These are phyloP conservation scores for Colletotrichum sp. DNA, from an alignment of 2,329 filamentous ascomycete genomes.

Conservation along the genomic window DNA sequence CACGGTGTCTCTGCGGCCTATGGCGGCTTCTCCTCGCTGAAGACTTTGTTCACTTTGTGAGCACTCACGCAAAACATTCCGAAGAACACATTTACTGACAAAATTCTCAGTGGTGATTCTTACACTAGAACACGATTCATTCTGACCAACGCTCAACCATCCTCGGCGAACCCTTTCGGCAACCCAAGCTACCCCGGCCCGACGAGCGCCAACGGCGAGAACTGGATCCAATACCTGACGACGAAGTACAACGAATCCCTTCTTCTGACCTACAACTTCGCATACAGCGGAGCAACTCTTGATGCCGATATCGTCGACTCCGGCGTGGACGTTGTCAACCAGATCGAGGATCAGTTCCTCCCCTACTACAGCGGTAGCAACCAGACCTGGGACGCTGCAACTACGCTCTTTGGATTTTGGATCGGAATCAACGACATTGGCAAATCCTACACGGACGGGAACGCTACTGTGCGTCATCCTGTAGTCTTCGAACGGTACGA, in stretches of 20 bases:
- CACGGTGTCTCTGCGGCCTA: neutral
- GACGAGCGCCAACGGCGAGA: conserved; percentile 53
- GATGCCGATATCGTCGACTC: conserved; percentile 48
- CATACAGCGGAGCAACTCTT: neutral
- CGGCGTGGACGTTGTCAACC: conserved; percentile 55
- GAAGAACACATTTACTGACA: neutral
- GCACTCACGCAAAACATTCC: rapidly evolving
- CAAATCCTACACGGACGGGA: conserved; percentile 32
- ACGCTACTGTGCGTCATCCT: neutral
- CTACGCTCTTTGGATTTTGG: conserved; percentile 54
- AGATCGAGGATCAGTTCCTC: conserved; percentile 50
- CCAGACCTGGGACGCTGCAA: conserved; percentile 38
- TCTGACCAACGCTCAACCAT: conserved; percentile 40
- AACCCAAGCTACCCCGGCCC: conserved; percentile 51
- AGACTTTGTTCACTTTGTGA: neutral
- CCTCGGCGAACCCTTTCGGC: conserved; percentile 36
- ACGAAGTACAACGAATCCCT: neutral
- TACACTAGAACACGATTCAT: conserved; percentile 38
- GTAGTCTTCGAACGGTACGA: neutral
- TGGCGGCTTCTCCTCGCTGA: neutral
- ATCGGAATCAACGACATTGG: conserved; percentile 64
- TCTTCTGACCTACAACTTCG: neutral
- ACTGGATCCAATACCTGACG: conserved; percentile 61
- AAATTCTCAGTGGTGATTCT: conserved; percentile 52
- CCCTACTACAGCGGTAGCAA: neutral